A percentile compares a stretch with the other conserved stretches of the same genome.
phyloP scores from a whole-genome alignment of 148 eudicot species.

The Persicaria tinctoria region DNA sequence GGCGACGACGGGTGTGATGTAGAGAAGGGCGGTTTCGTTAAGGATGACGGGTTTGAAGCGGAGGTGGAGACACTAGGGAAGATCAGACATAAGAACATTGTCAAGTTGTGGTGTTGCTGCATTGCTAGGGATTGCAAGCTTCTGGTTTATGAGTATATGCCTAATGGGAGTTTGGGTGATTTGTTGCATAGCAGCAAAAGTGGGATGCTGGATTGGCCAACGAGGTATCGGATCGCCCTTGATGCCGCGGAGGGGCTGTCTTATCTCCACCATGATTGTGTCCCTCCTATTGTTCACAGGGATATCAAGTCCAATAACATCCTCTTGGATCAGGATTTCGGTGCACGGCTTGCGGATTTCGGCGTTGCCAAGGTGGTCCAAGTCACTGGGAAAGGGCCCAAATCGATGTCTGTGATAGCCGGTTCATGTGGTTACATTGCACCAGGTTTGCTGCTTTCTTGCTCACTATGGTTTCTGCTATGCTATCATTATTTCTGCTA shows the following conservation, averaged over 20 bases:
- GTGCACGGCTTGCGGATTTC: conserved; percentile 89
- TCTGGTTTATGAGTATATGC: conserved; percentile 84
- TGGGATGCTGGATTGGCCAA: conserved; percentile 76
- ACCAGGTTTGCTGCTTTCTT: conserved; percentile 53
- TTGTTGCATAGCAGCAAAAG: conserved; percentile 65
- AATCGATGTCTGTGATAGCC: conserved; percentile 87
- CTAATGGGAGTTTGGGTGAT: conserved; percentile 93
- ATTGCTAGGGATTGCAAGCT: conserved; percentile 54
- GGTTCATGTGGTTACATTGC: conserved; percentile 96
- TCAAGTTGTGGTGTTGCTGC: conserved; percentile 86
- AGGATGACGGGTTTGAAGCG: conserved; percentile 63
- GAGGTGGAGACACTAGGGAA: conserved; percentile 86
- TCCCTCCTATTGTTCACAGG: conserved; percentile 76
- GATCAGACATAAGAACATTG: conserved; percentile 87
- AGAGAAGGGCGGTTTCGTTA: conserved; percentile 19
- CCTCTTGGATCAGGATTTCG: conserved; percentile 59
- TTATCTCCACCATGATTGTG: conserved; percentile 88
- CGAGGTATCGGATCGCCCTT: conserved; percentile 52
- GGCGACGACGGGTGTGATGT: conserved; percentile 40
- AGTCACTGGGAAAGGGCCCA: conserved; percentile 43
- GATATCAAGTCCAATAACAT: conserved; percentile 81
- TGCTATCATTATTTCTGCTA: no score
- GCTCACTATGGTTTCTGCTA: background rate
- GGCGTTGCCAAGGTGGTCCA: conserved; percentile 81
- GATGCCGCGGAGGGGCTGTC: conserved; percentile 90